A percentile compares a stretch with the other conserved stretches of the same genome.
Evolutionary conservation across 2,329 filamentous ascomycete species (phyloP).

Genomic region (Aspergillus nomiae): DNA sequence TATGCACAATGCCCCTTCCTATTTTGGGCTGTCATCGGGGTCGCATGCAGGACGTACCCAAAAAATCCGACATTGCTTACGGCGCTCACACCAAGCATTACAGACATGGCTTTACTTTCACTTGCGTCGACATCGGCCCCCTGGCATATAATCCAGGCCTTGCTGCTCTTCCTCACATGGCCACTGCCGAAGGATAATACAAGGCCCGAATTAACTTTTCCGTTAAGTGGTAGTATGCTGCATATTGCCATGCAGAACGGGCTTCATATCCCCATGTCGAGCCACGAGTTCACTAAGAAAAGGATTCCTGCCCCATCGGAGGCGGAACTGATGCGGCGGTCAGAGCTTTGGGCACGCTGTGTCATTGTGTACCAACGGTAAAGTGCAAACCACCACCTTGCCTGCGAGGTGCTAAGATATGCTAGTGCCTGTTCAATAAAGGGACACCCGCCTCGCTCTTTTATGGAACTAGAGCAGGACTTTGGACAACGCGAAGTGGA

Average conservation of each 20-base stretch:
- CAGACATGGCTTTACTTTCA: constrained; percentile 41
- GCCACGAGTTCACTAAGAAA: constrained; percentile 43
- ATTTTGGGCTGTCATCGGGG: constrained; percentile 70
- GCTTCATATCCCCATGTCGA: constrained; percentile 45
- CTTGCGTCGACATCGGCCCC: constrained; percentile 29
- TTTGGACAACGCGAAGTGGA: constrained; percentile 35
- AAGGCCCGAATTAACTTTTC: constrained; percentile 38
- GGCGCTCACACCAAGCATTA: constrained; percentile 36
- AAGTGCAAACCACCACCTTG: constrained; percentile 9
- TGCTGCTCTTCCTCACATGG: constrained; percentile 44
- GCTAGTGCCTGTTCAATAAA: constrained; percentile 40
- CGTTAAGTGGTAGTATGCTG: constrained; percentile 40
- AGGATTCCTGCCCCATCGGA: constrained; percentile 34
- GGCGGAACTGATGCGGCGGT: constrained; percentile 38
- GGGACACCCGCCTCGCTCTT: constrained; percentile 38
- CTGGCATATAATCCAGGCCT: constrained; percentile 39
- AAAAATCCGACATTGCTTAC: constrained; percentile 42
- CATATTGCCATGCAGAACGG: constrained; percentile 48
- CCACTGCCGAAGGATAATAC: constrained; percentile 39
- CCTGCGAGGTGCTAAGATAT: not conserved
- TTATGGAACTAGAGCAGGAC: constrained; percentile 40
- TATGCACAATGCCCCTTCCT: constrained; percentile 76
- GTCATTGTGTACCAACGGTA: constrained; percentile 44
- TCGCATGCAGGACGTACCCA: constrained; percentile 39
- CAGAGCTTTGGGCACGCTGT: constrained; percentile 45